A percentile compares a stretch with the other conserved stretches of the same genome.
These are phyloP conservation scores for Remersonia thermophila DNA, from an alignment of 2,329 filamentous ascomycete genomes.

Conservation along the genomic window DNA sequence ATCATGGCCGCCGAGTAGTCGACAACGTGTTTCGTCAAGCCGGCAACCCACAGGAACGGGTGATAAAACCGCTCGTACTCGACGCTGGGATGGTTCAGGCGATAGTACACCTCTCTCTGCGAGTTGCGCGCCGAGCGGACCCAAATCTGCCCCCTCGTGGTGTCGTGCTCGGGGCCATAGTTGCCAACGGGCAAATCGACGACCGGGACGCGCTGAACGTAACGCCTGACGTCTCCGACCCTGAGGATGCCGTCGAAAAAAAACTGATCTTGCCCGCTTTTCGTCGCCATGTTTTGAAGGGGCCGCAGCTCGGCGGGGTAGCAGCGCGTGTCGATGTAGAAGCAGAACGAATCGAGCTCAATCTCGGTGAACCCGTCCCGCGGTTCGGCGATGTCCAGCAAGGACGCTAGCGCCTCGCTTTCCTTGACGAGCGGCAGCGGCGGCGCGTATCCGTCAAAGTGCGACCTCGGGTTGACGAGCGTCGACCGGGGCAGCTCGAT, in stretches of 20 bases:
- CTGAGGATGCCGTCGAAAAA: slow-evolving; percentile 51
- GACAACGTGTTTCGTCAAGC: slow-evolving; percentile 58
- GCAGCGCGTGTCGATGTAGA: slow-evolving; percentile 34
- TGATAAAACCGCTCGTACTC: slow-evolving; percentile 52
- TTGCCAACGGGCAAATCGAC: slow-evolving; percentile 50
- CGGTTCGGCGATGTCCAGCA: slow-evolving; percentile 17
- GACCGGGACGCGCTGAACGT: slow-evolving; percentile 46
- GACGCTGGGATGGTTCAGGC: slow-evolving; percentile 38
- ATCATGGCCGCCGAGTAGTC: slow-evolving; percentile 44
- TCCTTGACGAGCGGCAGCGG: slow-evolving; percentile 20
- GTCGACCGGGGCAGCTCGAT: slow-evolving; percentile 18
- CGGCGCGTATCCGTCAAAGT: slow-evolving; percentile 18
- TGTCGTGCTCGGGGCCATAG: slow-evolving; percentile 40
- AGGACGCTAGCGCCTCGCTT: slow-evolving; percentile 19
- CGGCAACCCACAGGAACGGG: slow-evolving; percentile 58
- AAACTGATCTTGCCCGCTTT: slow-evolving; percentile 24
- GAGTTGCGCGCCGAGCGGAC: slow-evolving; percentile 42
- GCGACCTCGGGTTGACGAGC: slow-evolving; percentile 19
- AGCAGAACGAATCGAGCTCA: slow-evolving; percentile 42
- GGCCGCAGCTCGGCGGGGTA: slow-evolving; percentile 40
- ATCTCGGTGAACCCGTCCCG: slow-evolving; percentile 32
- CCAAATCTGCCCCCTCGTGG: slow-evolving; percentile 46
- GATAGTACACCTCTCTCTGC: slow-evolving; percentile 46
- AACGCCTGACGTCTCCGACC: slow-evolving; percentile 29
- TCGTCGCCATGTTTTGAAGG: slow-evolving; percentile 38